Percentiles rank a stretch among this genome's conserved stretches.
phyloP scores from a whole-genome alignment of 2,329 filamentous ascomycete genomes.

The Alternaria incomplexa region DNA sequence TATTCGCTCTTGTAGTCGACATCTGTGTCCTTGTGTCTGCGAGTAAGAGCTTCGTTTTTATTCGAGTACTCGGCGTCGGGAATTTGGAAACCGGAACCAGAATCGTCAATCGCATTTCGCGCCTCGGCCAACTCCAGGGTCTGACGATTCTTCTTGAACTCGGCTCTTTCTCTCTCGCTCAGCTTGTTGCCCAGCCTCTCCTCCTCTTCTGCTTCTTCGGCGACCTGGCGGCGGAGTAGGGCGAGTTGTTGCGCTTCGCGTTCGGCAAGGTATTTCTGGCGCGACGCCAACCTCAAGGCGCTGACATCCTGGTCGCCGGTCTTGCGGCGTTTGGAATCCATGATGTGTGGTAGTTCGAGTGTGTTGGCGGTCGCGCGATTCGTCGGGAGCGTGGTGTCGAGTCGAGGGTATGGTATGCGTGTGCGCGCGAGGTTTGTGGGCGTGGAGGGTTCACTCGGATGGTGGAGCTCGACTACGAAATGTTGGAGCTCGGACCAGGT shows the following conservation, averaged over 20 bases:
- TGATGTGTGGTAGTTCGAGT: conserved; percentile 6
- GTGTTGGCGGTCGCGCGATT: background rate
- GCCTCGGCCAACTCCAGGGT: conserved; percentile 79
- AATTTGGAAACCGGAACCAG: conserved; percentile 85
- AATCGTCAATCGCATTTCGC: conserved; percentile 82
- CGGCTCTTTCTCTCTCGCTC: conserved; percentile 76
- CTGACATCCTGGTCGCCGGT: conserved; percentile 57
- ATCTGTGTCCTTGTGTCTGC: conserved; percentile 76
- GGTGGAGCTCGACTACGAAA: conserved; percentile 7
- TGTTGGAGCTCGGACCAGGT: conserved; percentile 16
- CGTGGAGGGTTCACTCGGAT: background rate
- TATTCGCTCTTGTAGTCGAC: conserved; percentile 86
- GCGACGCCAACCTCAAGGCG: conserved; percentile 80
- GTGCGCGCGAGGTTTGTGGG: background rate
- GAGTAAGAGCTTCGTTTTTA: conserved; percentile 89
- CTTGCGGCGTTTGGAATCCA: conserved; percentile 40
- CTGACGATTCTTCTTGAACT: conserved; percentile 89
- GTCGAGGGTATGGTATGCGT: background rate
- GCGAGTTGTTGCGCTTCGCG: conserved; percentile 84
- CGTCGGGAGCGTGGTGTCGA: background rate
- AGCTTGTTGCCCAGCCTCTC: conserved; percentile 73
- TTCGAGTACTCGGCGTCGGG: conserved; percentile 90
- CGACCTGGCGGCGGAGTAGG: conserved; percentile 86
- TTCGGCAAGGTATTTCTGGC: conserved; percentile 94
- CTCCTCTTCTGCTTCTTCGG: conserved; percentile 81